These are phyloP conservation scores for Candida easanensis DNA, from an alignment of 805 yeast genomes.

Conservation along the genomic window DNA sequence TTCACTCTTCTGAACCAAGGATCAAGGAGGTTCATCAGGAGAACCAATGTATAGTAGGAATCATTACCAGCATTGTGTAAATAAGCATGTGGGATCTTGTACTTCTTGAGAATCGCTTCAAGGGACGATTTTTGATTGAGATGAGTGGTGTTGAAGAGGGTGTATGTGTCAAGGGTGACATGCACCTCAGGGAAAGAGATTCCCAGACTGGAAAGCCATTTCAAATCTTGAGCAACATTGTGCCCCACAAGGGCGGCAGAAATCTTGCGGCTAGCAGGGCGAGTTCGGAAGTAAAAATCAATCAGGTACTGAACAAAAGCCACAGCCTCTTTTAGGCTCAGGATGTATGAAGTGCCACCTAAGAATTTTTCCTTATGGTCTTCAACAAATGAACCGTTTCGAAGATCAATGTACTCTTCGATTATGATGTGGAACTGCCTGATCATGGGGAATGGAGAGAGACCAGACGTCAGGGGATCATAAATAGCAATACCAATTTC, in stretches of 20 bases:
- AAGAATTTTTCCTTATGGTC: not conserved
- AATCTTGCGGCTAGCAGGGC: not conserved
- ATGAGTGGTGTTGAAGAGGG: slow-evolving; percentile 38
- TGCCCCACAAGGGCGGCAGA: slow-evolving; percentile 55
- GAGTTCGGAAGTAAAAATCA: not conserved
- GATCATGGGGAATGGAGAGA: too few species aligned
- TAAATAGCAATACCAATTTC: too few species aligned
- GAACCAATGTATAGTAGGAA: slow-evolving; percentile 55
- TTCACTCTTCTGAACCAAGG: slow-evolving; percentile 32
- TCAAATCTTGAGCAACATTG: slow-evolving; percentile 50
- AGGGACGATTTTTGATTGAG: slow-evolving; percentile 40
- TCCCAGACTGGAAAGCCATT: slow-evolving; percentile 47
- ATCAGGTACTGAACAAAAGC: not conserved
- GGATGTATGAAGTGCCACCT: not conserved
- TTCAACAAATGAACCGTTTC: not conserved
- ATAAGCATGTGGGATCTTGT: slow-evolving; percentile 53
- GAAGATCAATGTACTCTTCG: not conserved
- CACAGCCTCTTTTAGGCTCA: not conserved
- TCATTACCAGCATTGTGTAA: slow-evolving; percentile 75
- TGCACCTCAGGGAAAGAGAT: slow-evolving; percentile 38
- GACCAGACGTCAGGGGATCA: too few species aligned
- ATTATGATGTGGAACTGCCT: too few species aligned
- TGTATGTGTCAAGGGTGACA: slow-evolving; percentile 45
- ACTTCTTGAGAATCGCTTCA: slow-evolving; percentile 41
- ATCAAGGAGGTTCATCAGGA: slow-evolving; percentile 51